Percentiles rank a stretch among this genome's conserved stretches.
Conservation (phyloP, 257 asterid species). For the Anisodus acutangulus region DNA sequence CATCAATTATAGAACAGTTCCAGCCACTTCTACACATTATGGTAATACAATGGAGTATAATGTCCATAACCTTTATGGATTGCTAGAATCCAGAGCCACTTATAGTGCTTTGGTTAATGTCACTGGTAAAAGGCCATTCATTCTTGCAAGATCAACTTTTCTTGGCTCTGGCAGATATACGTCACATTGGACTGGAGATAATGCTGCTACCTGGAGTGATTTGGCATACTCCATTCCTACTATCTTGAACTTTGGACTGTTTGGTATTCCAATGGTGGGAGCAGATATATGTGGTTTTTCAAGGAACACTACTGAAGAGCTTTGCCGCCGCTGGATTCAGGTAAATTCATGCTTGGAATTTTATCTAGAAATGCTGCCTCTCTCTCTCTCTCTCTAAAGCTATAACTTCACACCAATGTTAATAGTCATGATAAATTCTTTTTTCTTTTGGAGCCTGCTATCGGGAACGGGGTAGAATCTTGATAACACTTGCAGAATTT, state of each 20-base stretch:
- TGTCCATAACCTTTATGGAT: conserved; percentile 82
- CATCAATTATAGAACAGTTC: conserved; percentile 60
- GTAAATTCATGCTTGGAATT: conserved; percentile 29
- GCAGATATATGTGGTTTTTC: conserved; percentile 93
- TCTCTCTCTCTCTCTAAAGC: background rate
- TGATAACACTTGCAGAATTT: background rate
- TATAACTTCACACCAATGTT: background rate
- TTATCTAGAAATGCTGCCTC: background rate
- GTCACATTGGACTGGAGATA: conserved; percentile 98
- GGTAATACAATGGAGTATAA: conserved; percentile 66
- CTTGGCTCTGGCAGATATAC: conserved; percentile 86
- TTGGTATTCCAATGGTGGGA: conserved; percentile 94
- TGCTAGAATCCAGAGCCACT: conserved; percentile 73
- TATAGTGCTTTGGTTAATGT: conserved; percentile 52
- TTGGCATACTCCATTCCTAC: conserved; percentile 71
- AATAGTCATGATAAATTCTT: background rate
- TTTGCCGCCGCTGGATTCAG: conserved; percentile 93
- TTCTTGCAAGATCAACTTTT: conserved; percentile 79
- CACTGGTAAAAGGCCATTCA: conserved; percentile 78
- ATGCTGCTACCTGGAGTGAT: conserved; percentile 89
- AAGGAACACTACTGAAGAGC: conserved; percentile 76
- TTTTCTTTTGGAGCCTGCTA: background rate
- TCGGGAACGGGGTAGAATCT: background rate
- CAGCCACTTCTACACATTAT: conserved; percentile 70
- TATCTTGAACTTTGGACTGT: conserved; percentile 73